Percentiles rank a stretch among this genome's conserved stretches.
phyloP scores from a whole-genome alignment of 1,284 basidiomycete species.

The Fomitiporia mediterranea region DNA sequence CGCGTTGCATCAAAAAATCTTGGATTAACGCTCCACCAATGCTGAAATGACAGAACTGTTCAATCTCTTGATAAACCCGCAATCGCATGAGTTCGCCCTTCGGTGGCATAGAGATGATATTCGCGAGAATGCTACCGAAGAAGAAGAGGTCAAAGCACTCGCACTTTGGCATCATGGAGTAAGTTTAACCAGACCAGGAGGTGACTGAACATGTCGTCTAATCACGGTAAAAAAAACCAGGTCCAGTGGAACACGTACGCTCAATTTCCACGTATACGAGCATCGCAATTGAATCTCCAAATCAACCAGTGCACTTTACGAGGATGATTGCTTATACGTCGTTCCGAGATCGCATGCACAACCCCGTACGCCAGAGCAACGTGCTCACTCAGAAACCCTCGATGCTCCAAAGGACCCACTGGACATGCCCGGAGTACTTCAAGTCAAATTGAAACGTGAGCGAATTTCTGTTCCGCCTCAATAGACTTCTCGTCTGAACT shows the following conservation, averaged over 20 bases:
- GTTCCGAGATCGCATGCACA: constrained; percentile 67
- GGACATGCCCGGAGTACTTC: constrained; percentile 66
- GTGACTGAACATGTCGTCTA: neutral
- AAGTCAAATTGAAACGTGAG: constrained; percentile 56
- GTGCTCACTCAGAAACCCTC: constrained; percentile 49
- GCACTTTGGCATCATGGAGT: constrained; percentile 64
- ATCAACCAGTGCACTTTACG: constrained; percentile 56
- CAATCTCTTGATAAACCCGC: constrained; percentile 75
- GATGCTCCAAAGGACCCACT: constrained; percentile 54
- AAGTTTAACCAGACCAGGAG: constrained; percentile 25
- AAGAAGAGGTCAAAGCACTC: constrained; percentile 61
- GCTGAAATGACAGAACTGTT: constrained; percentile 54
- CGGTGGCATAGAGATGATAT: constrained; percentile 85
- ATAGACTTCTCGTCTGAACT: neutral
- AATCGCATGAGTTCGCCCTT: constrained; percentile 64
- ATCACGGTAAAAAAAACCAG: constrained; percentile 30
- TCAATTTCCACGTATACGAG: neutral
- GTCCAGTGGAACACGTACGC: constrained; percentile 81
- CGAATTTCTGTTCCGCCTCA: constrained; percentile 24
- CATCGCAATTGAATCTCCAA: neutral
- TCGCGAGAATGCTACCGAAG: constrained; percentile 51
- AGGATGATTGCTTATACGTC: constrained; percentile 70
- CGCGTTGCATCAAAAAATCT: neutral
- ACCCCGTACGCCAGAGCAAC: constrained; percentile 58
- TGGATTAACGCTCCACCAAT: neutral